Conservation (phyloP, 805 yeast genomes). For the Lachancea dasiensis region DNA sequence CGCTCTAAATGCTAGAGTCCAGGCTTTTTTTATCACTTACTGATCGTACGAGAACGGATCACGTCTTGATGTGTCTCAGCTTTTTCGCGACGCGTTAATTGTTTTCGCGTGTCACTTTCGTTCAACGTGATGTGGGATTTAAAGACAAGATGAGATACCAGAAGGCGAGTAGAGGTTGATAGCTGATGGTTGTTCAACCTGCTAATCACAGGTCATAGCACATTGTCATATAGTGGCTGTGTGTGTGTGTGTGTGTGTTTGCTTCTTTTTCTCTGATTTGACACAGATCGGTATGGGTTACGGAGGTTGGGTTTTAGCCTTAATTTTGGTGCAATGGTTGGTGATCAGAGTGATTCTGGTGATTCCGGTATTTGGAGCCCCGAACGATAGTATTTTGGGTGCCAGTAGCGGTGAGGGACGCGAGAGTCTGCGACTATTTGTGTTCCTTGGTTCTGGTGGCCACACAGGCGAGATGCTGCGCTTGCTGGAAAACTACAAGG, state of each 20-base stretch:
- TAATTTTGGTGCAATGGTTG: slow-evolving; percentile 6
- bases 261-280: no score
- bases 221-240: no score
- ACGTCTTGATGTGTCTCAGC: background rate
- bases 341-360: slow-evolving; percentile 7
- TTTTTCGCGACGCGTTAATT: slow-evolving; percentile 7
- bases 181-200: no score
- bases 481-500: slow-evolving; percentile 40
- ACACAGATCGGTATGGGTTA: slow-evolving; percentile 2
- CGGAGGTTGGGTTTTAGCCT: slow-evolving; percentile 1
- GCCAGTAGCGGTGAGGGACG: background rate
- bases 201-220: no score
- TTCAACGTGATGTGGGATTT: background rate
- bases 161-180: no score
- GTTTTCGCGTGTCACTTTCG: slow-evolving; percentile 4
- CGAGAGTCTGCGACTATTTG: slow-evolving; percentile 31
- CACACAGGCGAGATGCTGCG: slow-evolving; percentile 96
- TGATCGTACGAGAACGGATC: no score
- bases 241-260: no score
- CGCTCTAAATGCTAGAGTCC: no score
- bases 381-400: background rate
- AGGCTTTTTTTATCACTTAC: no score
- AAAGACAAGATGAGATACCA: no score
- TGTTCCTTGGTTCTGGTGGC: slow-evolving; percentile 92
- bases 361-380: slow-evolving; percentile 9